phyloP scores from a whole-genome alignment of 1,139 yeast genomes.

The Blastobotrys apis region DNA sequence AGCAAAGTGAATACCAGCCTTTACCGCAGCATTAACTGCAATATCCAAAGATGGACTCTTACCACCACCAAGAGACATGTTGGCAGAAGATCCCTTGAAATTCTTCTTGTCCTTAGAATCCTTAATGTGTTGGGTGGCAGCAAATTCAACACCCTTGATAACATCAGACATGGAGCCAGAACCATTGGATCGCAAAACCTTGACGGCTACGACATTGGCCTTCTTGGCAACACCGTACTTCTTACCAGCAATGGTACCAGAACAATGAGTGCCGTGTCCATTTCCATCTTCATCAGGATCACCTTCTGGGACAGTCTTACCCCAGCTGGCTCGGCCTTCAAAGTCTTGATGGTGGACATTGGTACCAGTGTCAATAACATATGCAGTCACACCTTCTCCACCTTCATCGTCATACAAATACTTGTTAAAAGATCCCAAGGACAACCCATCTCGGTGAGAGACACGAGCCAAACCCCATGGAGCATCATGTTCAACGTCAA shows the following conservation, averaged over 20 bases:
- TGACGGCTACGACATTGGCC: conserved; percentile 55
- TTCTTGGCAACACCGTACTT: conserved; percentile 62
- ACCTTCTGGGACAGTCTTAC: conserved; percentile 79
- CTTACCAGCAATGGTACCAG: conserved; percentile 60
- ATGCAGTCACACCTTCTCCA: conserved; percentile 91
- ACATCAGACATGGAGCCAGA: conserved; percentile 48
- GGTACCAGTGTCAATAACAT: conserved; percentile 90
- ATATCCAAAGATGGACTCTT: conserved; percentile 49
- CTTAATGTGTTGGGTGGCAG: conserved; percentile 38
- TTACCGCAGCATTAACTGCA: conserved; percentile 57
- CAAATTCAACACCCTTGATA: conserved; percentile 45
- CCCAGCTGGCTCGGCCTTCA: conserved; percentile 92
- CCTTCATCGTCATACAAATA: conserved; percentile 79
- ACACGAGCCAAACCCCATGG: conserved; percentile 98
- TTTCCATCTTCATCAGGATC: conserved; percentile 85
- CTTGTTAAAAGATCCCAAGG: conserved; percentile 76
- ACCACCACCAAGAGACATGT: conserved; percentile 62
- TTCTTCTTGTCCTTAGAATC: conserved; percentile 42
- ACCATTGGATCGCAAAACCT: conserved; percentile 50
- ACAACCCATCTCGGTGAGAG: conserved; percentile 78
- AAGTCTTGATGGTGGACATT: conserved; percentile 76
- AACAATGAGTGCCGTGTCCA: conserved; percentile 73
- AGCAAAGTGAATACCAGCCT: conserved; percentile 57
- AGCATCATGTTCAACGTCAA: conserved; percentile 70
- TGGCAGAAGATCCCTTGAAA: conserved; percentile 52